Conservation (phyloP, 495 filamentous ascomycete species). For the Talaromyces adpressus region DNA sequence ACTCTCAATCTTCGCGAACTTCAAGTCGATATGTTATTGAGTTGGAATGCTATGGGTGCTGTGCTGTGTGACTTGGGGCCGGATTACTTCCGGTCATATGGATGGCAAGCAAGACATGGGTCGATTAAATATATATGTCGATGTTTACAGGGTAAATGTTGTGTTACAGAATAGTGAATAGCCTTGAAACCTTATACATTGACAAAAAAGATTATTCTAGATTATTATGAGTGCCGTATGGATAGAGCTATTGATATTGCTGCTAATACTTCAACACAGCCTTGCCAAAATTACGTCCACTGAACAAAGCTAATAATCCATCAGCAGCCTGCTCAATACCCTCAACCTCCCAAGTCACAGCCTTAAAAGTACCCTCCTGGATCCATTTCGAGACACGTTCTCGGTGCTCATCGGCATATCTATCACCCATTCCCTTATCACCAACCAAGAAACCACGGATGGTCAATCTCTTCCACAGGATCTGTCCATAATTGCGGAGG, state of each 20-base stretch:
- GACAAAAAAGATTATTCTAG: neutral
- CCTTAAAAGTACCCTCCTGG: conserved; percentile 71
- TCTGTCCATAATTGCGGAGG: conserved; percentile 53
- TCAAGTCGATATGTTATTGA: too few species aligned
- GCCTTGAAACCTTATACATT: neutral
- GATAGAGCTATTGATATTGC: neutral
- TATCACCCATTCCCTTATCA: conserved; percentile 59
- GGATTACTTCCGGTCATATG: too few species aligned
- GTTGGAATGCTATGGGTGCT: too few species aligned
- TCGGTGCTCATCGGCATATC: conserved; percentile 71
- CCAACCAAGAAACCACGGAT: conserved; percentile 76
- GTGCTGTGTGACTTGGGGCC: too few species aligned
- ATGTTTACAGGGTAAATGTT: too few species aligned
- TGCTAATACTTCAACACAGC: conserved; percentile 58
- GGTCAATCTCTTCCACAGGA: conserved; percentile 50
- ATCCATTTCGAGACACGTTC: conserved; percentile 80
- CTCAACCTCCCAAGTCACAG: conserved; percentile 58
- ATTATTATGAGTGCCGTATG: neutral
- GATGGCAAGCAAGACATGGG: too few species aligned
- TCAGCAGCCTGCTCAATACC: conserved; percentile 80
- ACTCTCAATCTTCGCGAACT: too few species aligned
- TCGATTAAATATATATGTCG: too few species aligned
- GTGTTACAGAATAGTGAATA: too few species aligned
- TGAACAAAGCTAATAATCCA: conserved; percentile 78
- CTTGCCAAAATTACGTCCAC: conserved; percentile 91